Evolutionary conservation across 768 basidiomycete species (phyloP), one percentile per base, ranked within the genome.

Genomic region (Rhodosporidiobolus sp.): DNA sequence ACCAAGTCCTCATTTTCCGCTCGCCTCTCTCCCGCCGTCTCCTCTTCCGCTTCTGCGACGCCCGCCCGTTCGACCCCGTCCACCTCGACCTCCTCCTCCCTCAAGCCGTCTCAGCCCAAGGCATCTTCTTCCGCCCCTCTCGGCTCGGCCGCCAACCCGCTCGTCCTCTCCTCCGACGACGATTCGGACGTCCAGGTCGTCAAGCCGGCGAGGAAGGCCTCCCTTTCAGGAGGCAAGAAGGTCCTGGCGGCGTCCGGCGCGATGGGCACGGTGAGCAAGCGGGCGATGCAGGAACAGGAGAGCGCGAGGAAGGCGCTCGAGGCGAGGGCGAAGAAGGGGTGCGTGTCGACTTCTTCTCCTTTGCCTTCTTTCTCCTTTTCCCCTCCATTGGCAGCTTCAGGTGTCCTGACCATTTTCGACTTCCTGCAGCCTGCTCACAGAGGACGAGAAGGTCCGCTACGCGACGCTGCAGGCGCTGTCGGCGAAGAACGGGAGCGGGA

Each of bases 271-370:
- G 34, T 45, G 19, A 43, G 32, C 38, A 74, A 73, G 65, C 52
- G 76, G 12, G 77, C 76, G 16, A 2, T 38, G 49, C 62, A 52
- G 34, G 77, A 76, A 60, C 63, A 69, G 49, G 67, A 67, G 54
- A 64, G 63, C 17, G 59, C 57, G 45, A 60, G 60, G 30, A 61
- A 70, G 59, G 73, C 75, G 26, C 55, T 78, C 28, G 73, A 76
- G 60, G 69, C 62, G 10, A 57, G 77, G 52, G 76, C 75, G 34
- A 56, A 71, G 75, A 76, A 75, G 49, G 77, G 77, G 68, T 76
- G 61, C 49, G 72, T 69, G 9, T 6, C 16, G 30, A 28, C 30
- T 30, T 0, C 11, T 17, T 20, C 28, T 45, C 17, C 17, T 63
- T 32, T 6, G n/a, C n/a, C 10, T 16, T 10, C 4, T 24, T 16